Conservation (phyloP, 257 asterid genomes). For the Salvia miltiorrhiza region DNA sequence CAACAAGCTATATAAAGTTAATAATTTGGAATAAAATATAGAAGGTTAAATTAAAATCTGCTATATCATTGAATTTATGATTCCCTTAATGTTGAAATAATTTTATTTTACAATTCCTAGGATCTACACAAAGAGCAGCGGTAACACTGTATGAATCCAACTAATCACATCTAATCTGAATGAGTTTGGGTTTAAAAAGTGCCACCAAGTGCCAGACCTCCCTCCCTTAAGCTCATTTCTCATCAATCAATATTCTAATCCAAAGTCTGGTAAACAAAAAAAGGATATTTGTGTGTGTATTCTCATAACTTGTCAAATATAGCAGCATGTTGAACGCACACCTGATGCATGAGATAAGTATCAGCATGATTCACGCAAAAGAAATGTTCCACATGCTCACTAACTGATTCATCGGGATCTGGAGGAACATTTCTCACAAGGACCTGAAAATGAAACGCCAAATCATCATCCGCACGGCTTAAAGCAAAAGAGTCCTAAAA, state of each 20-base stretch:
- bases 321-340: slow-evolving; percentile 20
- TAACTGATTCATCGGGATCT: slow-evolving; percentile 86
- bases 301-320: not conserved
- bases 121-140: not conserved
- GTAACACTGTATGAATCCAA: not conserved
- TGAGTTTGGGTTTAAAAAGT: not conserved
- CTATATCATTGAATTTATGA: not conserved
- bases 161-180: not conserved
- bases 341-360: slow-evolving; percentile 81
- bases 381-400: slow-evolving; percentile 94
- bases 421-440: slow-evolving; percentile 96
- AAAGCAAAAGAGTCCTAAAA: not conserved
- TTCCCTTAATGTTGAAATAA: not conserved
- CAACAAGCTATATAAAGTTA: slow-evolving; percentile 8
- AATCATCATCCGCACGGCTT: not conserved
- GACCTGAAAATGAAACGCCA: slow-evolving; percentile 49
- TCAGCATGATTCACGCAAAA: slow-evolving; percentile 88
- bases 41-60: slow-evolving; percentile 7
- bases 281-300: not conserved
- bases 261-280: not conserved
- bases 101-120: not conserved
- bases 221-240: not conserved
- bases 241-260: not conserved
- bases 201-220: not conserved
- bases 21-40: not conserved